These are phyloP conservation scores for Pichia heedii DNA, from an alignment of 805 yeast genomes.

Conservation along the genomic window DNA sequence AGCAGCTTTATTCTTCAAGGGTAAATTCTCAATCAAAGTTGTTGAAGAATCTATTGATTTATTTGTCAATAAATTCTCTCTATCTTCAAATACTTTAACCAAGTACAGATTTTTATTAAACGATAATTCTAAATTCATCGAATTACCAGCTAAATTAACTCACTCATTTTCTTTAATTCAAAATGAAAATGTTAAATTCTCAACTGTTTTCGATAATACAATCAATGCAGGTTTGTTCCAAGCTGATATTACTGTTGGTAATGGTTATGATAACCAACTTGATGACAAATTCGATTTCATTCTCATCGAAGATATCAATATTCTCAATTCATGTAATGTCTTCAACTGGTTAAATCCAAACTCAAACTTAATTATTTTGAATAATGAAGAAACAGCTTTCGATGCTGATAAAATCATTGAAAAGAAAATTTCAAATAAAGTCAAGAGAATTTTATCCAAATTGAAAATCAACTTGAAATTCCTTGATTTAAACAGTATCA, in stretches of 20 bases:
- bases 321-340: conserved; percentile 54
- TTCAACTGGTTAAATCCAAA: conserved; percentile 47
- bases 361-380: conserved; percentile 45
- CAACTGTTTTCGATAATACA: conserved; percentile 64
- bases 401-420: conserved; percentile 39
- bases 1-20: conserved; percentile 53
- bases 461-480: conserved; percentile 45
- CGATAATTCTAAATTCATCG: conserved; percentile 49
- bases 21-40: conserved; percentile 34
- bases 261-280: conserved; percentile 31
- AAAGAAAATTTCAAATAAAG: conserved; percentile 41
- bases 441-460: conserved; percentile 44
- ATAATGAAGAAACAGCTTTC: conserved; percentile 28
- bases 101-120: conserved; percentile 55
- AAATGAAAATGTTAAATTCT: conserved; percentile 40
- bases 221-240: conserved; percentile 69
- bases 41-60: conserved; percentile 39
- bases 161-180: conserved; percentile 61
- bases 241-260: conserved; percentile 41
- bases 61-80: conserved; percentile 16
- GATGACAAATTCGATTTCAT: conserved; percentile 46
- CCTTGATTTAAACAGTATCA: conserved; percentile 54
- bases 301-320: conserved; percentile 48
- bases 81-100: conserved; percentile 34
- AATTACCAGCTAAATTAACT: conserved; percentile 56